Evolutionary conservation across 2,329 filamentous ascomycete species (phyloP).

Genomic region (Trichoderma hamatum): DNA sequence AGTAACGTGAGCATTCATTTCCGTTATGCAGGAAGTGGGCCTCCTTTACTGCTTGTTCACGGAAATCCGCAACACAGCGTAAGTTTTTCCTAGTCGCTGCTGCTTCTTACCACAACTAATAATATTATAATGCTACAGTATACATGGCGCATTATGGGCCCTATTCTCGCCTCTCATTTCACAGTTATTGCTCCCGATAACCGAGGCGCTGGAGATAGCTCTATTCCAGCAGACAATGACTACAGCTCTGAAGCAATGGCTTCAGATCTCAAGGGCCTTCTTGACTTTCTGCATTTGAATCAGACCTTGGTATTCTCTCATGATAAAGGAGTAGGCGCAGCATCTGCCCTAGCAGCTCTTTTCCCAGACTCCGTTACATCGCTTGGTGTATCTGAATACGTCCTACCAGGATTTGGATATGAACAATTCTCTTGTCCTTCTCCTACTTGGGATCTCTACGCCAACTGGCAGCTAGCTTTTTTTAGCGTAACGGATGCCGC

Average conservation of each 20-base stretch:
- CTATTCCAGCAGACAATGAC: background rate
- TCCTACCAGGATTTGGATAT: background rate
- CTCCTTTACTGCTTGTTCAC: slow-evolving; percentile 46
- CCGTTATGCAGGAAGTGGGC: slow-evolving; percentile 45
- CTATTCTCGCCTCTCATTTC: background rate
- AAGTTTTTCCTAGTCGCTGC: background rate
- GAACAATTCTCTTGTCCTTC: background rate
- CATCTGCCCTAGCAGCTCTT: background rate
- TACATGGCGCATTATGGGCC: background rate
- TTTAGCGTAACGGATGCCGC: background rate
- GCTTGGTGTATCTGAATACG: background rate
- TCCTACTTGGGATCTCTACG: background rate
- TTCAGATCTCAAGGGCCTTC: background rate
- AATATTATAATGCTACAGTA: background rate
- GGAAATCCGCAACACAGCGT: background rate
- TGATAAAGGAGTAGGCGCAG: background rate
- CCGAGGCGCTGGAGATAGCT: background rate
- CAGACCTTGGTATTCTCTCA: background rate
- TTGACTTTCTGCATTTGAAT: background rate
- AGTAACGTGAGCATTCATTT: slow-evolving; percentile 48
- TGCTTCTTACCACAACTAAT: background rate
- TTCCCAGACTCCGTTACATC: background rate
- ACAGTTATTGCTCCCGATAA: background rate
- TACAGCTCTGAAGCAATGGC: background rate
- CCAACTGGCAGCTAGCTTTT: background rate